A percentile compares a stretch with the other conserved stretches of the same genome.
These are phyloP conservation scores for Penicillium sp. DNA, from an alignment of 2,329 filamentous ascomycete genomes.

Conservation along the genomic window DNA sequence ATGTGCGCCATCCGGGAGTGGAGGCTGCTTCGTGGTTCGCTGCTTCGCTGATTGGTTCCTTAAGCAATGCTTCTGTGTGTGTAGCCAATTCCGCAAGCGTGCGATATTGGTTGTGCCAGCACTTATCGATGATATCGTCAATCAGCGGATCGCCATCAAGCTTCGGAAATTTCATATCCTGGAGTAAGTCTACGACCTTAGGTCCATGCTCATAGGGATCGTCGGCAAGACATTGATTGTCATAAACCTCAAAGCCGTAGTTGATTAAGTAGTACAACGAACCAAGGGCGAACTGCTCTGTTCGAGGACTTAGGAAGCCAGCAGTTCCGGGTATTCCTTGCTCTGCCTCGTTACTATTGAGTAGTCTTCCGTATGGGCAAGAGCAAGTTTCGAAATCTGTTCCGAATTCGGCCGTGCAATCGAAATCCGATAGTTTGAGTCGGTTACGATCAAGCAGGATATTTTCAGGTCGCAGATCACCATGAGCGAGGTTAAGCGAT, in stretches of 20 bases:
- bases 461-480: slow-evolving; percentile 34
- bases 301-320: slow-evolving; percentile 29
- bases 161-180: slow-evolving; percentile 26
- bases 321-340: slow-evolving; percentile 22
- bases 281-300: slow-evolving; percentile 34
- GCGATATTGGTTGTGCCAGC: slow-evolving; percentile 24
- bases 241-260: slow-evolving; percentile 34
- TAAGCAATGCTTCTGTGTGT: slow-evolving; percentile 14
- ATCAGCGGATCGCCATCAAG: slow-evolving; percentile 26
- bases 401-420: slow-evolving; percentile 29
- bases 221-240: slow-evolving; percentile 25
- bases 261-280: slow-evolving; percentile 36
- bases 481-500: slow-evolving; percentile 33
- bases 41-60: neutral
- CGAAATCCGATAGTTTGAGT: slow-evolving; percentile 32
- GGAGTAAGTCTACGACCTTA: slow-evolving; percentile 24
- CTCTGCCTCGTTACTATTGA: slow-evolving; percentile 21
- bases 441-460: slow-evolving; percentile 30
- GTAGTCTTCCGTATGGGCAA: slow-evolving; percentile 30
- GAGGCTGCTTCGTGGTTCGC: slow-evolving; percentile 1
- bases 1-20: neutral
- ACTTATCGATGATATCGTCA: slow-evolving; percentile 26
- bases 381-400: slow-evolving; percentile 27
- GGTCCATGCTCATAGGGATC: slow-evolving; percentile 27
- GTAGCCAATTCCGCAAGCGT: slow-evolving; percentile 20